Percentiles rank a stretch among this genome's conserved stretches.
These are phyloP conservation scores for Penicillium brevicompactum DNA, from an alignment of 2,329 filamentous ascomycete genomes.

Conservation along the genomic window DNA sequence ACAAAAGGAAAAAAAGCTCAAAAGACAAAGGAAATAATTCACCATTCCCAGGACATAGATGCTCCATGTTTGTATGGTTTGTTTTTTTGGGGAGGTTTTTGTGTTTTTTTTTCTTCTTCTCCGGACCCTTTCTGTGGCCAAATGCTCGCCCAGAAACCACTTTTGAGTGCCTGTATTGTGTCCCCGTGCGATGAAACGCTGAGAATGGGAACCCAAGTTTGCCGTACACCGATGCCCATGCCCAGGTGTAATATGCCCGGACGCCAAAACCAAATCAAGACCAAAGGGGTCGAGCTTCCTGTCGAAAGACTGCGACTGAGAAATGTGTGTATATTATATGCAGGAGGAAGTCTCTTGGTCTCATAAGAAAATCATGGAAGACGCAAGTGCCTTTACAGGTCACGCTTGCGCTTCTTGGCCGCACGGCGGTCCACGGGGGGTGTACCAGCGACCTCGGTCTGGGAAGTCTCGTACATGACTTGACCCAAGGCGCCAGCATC, in stretches of 20 bases:
- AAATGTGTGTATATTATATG: conserved; percentile 33
- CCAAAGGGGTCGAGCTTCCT: conserved; percentile 28
- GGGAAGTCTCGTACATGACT: conserved; percentile 78
- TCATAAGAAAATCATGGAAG: conserved; percentile 30
- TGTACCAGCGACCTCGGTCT: conserved; percentile 64
- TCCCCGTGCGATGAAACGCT: conserved; percentile 10
- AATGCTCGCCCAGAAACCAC: conserved; percentile 2
- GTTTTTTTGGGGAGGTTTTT: conserved; percentile 9
- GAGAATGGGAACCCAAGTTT: conserved; percentile 14
- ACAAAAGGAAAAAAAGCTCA: conserved; percentile 33
- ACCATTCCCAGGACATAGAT: conserved; percentile 17
- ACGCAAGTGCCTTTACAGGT: conserved; percentile 46
- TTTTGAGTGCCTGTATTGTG: conserved; percentile 5
- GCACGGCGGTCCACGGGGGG: conserved; percentile 47
- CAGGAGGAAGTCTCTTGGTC: conserved; percentile 42
- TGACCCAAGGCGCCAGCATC: conserved; percentile 71
- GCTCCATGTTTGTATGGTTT: conserved; percentile 21
- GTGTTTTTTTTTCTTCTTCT: conserved; percentile 15
- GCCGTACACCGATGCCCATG: conserved; percentile 27
- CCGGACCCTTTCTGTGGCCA: conserved; percentile 13
- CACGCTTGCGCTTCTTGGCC: conserved; percentile 80
- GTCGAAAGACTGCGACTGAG: conserved; percentile 24
- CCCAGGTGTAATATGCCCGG: conserved; percentile 33
- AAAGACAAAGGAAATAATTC: conserved; percentile 53
- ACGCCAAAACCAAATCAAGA: conserved; percentile 38